These are phyloP conservation scores for Phyllosticta citriasiana DNA, from an alignment of 2,329 filamentous ascomycete species.

Conservation along the genomic window DNA sequence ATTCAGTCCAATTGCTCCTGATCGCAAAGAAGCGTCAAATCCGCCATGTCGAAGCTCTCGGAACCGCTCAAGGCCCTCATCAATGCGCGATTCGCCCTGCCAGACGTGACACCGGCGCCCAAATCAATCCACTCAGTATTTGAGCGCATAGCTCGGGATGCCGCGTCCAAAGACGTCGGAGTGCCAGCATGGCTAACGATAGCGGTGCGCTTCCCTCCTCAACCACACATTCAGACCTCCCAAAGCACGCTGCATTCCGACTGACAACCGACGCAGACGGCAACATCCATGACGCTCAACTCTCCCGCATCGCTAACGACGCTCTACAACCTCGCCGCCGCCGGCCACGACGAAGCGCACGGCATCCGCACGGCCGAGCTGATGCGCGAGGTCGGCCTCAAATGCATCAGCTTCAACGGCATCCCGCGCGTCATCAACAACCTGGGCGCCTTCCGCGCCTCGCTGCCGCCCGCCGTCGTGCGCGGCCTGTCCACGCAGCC, in stretches of 20 bases:
- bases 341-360: slow-evolving; percentile 15
- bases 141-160: slow-evolving; percentile 53
- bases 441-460: slow-evolving; percentile 58
- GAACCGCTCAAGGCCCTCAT: slow-evolving; percentile 62
- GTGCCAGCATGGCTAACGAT: slow-evolving; percentile 56
- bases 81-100: slow-evolving; percentile 56
- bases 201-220: slow-evolving; percentile 37
- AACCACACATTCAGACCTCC: too few species aligned
- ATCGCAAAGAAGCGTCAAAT: background rate
- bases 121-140: slow-evolving; percentile 55
- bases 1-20: background rate
- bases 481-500: slow-evolving; percentile 45
- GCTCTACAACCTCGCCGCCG: slow-evolving; percentile 43
- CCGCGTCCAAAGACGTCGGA: slow-evolving; percentile 51
- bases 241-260: background rate
- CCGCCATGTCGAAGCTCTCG: slow-evolving; percentile 62
- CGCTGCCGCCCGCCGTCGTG: slow-evolving; percentile 49
- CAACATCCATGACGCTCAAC: slow-evolving; percentile 78
- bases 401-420: slow-evolving; percentile 72
- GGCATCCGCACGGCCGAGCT: slow-evolving; percentile 52
- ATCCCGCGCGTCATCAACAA: slow-evolving; percentile 76
- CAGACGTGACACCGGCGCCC: slow-evolving; percentile 56
- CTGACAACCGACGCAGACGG: slow-evolving; percentile 43
- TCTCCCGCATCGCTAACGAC: slow-evolving; percentile 63
- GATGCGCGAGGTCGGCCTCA: slow-evolving; percentile 65